Evolutionary conservation across 768 basidiomycete species (phyloP).

Genomic region (Hydnum rufescens): DNA sequence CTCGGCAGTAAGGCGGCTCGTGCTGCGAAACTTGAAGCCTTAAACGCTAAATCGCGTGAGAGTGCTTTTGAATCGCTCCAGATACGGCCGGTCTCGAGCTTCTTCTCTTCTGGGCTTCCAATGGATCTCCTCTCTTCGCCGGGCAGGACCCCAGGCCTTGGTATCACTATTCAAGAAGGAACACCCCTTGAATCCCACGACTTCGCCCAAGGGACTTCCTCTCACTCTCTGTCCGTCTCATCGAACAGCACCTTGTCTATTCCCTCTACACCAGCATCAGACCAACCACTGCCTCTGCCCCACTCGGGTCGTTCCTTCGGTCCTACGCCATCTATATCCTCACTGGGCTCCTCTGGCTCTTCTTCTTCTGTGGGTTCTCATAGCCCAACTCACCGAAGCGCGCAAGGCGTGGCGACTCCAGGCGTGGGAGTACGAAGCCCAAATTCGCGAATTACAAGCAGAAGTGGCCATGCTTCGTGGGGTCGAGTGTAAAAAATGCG

Average conservation of each 20-base stretch:
- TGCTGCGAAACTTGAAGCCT: neutral
- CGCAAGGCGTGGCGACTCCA: conserved; percentile 52
- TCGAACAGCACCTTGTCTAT: too few species aligned
- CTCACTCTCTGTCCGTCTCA: too few species aligned
- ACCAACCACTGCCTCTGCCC: too few species aligned
- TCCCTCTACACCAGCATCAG: too few species aligned
- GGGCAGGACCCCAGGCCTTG: too few species aligned
- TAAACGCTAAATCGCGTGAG: neutral
- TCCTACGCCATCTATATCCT: too few species aligned
- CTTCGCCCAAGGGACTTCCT: too few species aligned
- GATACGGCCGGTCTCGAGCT: neutral
- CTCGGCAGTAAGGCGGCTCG: neutral
- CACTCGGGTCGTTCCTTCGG: too few species aligned
- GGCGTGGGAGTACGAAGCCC: conserved; percentile 55
- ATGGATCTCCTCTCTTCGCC: too few species aligned
- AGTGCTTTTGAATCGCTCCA: neutral
- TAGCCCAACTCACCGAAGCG: conserved; percentile 12
- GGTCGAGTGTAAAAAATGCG: neutral
- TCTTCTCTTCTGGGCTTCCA: neutral
- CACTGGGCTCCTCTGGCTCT: neutral
- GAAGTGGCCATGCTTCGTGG: conserved; percentile 40
- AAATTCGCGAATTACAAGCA: conserved; percentile 47
- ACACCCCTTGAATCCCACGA: too few species aligned
- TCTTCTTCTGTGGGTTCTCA: neutral
- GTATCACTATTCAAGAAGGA: too few species aligned